Conservation (phyloP, 1,284 basidiomycete species). For the Pascua guehoae region DNA sequence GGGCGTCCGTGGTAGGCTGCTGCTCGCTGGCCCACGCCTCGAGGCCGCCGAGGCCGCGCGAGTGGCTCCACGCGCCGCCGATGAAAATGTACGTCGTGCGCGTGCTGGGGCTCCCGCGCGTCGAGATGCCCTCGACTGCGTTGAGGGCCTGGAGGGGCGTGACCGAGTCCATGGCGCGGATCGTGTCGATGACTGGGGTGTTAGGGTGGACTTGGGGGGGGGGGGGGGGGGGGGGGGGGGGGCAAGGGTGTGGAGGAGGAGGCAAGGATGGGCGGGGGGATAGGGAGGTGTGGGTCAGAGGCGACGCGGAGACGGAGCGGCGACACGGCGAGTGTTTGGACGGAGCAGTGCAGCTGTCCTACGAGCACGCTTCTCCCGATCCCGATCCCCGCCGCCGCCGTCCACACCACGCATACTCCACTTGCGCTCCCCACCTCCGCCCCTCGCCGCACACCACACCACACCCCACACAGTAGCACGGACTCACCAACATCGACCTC, state of each 20-base stretch:
- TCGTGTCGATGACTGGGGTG: conserved; percentile 44
- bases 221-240: no score
- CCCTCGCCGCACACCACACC: not conserved
- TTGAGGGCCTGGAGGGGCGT: conserved; percentile 40
- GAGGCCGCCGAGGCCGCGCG: conserved; percentile 30
- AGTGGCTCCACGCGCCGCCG: conserved; percentile 55
- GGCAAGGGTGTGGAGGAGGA: no score
- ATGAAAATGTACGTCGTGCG: conserved; percentile 57
- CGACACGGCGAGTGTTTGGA: no score
- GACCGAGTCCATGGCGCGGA: conserved; percentile 39
- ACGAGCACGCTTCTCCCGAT: no score
- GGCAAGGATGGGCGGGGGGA: no score
- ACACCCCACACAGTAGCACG: not conserved
- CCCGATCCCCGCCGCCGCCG: no score
- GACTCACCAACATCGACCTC: conserved; percentile 55
- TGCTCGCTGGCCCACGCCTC: conserved; percentile 39
- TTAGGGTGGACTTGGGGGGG: not conserved
- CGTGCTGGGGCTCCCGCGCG: conserved; percentile 32
- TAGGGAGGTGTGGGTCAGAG: no score
- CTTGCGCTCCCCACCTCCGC: no score
- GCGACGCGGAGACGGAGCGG: no score
- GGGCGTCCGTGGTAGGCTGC: conserved; percentile 13
- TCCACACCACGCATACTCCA: no score
- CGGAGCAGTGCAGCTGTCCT: no score
- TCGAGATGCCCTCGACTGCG: conserved; percentile 24